Percentiles rank a stretch among this genome's conserved stretches.
Conservation (phyloP, 768 basidiomycete species). For the Rhodosporidiobolus odoratus region DNA sequence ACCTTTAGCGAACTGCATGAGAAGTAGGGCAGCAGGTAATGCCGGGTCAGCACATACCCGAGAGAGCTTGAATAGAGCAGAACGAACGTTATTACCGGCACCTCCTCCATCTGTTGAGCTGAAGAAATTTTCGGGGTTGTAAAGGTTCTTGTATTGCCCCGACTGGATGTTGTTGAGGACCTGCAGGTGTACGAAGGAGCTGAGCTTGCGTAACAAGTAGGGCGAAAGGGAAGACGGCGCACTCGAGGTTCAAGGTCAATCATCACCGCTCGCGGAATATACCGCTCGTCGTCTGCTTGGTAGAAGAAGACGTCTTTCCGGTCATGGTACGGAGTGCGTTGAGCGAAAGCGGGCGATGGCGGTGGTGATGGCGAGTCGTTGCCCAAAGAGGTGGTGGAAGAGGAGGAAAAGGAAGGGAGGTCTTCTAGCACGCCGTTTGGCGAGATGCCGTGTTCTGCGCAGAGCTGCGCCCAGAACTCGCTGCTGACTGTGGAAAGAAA, state of each 20-base stretch:
- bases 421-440: conserved; percentile 93
- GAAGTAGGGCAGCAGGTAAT: not conserved
- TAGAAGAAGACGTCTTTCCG: conserved; percentile 99
- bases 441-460: conserved; percentile 96
- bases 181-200: conserved; percentile 49
- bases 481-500: conserved; percentile 88
- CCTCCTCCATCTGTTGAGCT: conserved; percentile 96
- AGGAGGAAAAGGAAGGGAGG: conserved; percentile 58
- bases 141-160: conserved; percentile 78
- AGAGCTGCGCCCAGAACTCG: conserved; percentile 96
- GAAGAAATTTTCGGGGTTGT: conserved; percentile 98
- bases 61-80: no score
- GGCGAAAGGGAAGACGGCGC: conserved; percentile 44
- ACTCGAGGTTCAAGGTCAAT: conserved; percentile 95
- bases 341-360: conserved; percentile 49
- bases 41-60: no score
- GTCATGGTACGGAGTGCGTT: conserved; percentile 64
- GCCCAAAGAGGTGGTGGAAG: not conserved
- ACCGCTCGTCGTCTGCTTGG: conserved; percentile 99
- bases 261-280: conserved; percentile 92
- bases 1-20: conserved; percentile 69
- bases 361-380: conserved; percentile 13
- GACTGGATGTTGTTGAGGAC: conserved; percentile 92
- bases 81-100: conserved; percentile 79
- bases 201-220: not conserved